Percentiles rank a stretch among this genome's conserved stretches.
Evolutionary conservation across 768 basidiomycete genomes (phyloP).

Genomic region (Pleurotus sapidus): DNA sequence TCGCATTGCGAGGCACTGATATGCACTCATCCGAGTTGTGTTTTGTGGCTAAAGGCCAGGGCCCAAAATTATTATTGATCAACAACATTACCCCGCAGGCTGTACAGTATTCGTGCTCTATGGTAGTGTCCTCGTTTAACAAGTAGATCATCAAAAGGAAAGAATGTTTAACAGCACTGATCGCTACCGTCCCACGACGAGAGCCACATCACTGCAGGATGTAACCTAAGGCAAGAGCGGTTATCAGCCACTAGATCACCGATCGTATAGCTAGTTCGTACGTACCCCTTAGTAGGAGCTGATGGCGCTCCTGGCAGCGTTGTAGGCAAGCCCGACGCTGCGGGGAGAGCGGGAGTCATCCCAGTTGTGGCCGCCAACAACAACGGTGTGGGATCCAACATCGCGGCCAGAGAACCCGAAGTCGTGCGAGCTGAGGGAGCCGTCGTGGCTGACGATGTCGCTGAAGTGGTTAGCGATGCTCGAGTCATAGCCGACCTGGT

Average conservation of each 20-base stretch:
- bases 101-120: conserved; percentile 1
- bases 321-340: conserved; percentile 20
- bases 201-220: conserved; percentile 6
- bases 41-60: background rate
- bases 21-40: background rate
- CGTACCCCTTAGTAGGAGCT: background rate
- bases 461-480: conserved; percentile 25
- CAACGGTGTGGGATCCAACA: conserved; percentile 23
- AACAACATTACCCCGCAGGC: conserved; percentile 4
- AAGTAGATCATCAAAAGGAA: conserved; percentile 4
- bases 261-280: background rate
- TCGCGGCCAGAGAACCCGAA: conserved; percentile 30
- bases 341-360: conserved; percentile 19
- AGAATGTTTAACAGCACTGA: background rate
- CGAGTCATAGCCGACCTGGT: conserved; percentile 29
- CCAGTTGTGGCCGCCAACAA: conserved; percentile 25
- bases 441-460: conserved; percentile 25
- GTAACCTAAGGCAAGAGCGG: background rate
- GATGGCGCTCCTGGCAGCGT: conserved; percentile 11
- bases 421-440: conserved; percentile 24
- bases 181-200: background rate
- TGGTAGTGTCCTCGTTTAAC: conserved; percentile 5
- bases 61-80: conserved; percentile 3
- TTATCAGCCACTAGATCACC: background rate
- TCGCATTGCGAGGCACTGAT: too few species aligned